Conservation (phyloP, 306 rosid genomes). For the Fragaria ananassa region DNA sequence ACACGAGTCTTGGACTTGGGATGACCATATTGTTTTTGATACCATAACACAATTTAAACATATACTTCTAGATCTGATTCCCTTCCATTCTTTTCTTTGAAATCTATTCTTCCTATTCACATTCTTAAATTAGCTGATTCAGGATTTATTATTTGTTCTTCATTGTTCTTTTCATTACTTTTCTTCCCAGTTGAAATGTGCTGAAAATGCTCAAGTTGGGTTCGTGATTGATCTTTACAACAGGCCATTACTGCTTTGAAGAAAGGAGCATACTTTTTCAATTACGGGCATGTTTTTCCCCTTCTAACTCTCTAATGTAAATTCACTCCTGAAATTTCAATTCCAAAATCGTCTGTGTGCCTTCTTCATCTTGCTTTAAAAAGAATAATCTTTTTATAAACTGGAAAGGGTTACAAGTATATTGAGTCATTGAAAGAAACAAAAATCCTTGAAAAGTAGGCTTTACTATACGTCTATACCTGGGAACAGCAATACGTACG, state of each 20-base stretch:
- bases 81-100: neutral
- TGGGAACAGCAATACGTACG: too few relatives aligned
- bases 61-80: neutral
- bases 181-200: slow-evolving; percentile 14
- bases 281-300: slow-evolving; percentile 87
- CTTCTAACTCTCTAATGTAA: slow-evolving; percentile 91
- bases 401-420: neutral
- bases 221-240: slow-evolving; percentile 30
- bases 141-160: neutral
- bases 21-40: neutral
- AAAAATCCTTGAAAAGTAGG: too few relatives aligned
- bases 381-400: neutral
- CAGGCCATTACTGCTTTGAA: slow-evolving; percentile 96
- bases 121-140: neutral
- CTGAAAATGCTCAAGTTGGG: slow-evolving; percentile 25
- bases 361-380: slow-evolving; percentile 6
- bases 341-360: slow-evolving; percentile 11
- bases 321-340: slow-evolving; percentile 29
- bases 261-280: slow-evolving; percentile 90
- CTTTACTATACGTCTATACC: too few relatives aligned
- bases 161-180: neutral
- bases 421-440: too few relatives aligned
- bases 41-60: slow-evolving; percentile 8
- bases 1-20: neutral
- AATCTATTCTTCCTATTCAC: neutral